Percentiles rank a stretch among this genome's conserved stretches.
phyloP scores from a whole-genome alignment of 306 rosid genomes.

The Vachellia pachyceras region DNA sequence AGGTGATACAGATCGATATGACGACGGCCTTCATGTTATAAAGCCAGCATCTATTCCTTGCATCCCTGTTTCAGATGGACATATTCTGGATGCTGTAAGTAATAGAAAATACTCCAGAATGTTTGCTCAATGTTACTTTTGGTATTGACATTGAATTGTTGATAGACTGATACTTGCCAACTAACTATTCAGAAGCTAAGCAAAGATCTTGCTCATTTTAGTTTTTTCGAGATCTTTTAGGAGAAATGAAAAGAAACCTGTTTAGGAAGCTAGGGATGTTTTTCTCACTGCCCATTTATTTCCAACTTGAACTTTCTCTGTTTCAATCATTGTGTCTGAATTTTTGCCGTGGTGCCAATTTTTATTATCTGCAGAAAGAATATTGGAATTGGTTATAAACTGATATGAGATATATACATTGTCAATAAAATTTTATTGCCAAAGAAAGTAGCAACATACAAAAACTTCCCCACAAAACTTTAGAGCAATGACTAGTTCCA shows the following conservation, averaged over 20 bases:
- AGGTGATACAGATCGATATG: slow-evolving; percentile 34
- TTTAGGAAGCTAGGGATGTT: background rate
- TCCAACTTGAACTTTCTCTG: slow-evolving; percentile 6
- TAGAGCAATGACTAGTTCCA: background rate
- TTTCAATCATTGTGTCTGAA: slow-evolving; percentile 5
- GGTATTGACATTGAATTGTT: background rate
- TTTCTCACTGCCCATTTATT: slow-evolving; percentile 1
- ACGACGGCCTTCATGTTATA: slow-evolving; percentile 37
- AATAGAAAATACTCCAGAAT: background rate
- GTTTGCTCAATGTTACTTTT: background rate
- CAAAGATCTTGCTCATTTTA: background rate
- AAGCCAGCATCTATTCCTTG: slow-evolving; percentile 46
- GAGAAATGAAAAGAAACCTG: background rate
- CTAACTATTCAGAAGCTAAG: background rate
- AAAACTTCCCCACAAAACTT: background rate
- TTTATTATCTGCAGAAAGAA: background rate
- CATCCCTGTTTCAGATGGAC: slow-evolving; percentile 46
- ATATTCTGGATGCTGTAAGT: slow-evolving; percentile 39
- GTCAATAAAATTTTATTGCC: background rate
- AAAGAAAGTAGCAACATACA: background rate
- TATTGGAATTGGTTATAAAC: slow-evolving; percentile 9
- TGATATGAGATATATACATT: background rate
- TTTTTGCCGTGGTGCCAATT: background rate
- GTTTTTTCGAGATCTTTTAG: background rate
- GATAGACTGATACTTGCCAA: background rate